Evolutionary conservation across 2,329 filamentous ascomycete species (phyloP), one percentile per base, ranked within the genome.

Genomic region (Trichoderma cornu-damae): DNA sequence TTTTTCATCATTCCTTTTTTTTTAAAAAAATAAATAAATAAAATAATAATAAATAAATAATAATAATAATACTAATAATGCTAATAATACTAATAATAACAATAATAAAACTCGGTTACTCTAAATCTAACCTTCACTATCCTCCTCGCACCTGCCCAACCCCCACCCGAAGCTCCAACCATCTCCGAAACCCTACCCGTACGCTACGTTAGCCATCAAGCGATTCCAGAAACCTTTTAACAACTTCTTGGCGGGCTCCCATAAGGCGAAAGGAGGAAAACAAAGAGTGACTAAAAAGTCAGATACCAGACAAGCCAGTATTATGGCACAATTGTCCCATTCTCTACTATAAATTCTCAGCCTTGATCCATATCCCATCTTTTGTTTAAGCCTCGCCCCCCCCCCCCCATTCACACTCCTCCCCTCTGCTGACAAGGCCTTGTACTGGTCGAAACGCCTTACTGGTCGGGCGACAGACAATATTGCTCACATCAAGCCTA

Each of bases 381-480:
- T n/a, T n/a, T n/a, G n/a, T n/a, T n/a, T n/a, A n/a, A n/a, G n/a
- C n/a, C n/a, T n/a, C n/a, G n/a, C 35, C 9, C 8, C 4, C 20
- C 11, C 26, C 3, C 12, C 12, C 16, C n/a, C 18, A 42, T 22
- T 20, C 8, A 4, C 20, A 35, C 14, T 72, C 58, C 64, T 80
- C 32, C 68, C 73, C 7, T 64, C 65, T 24, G 74, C 77, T 67
- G 70, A 69, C 65, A 66, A 66, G 61, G 69, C 79, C 67, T 62
- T 81, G 16, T 81, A 81, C 67, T 72, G 80, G 52, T 77, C 77
- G 35, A 81, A 81, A 72, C 77, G 79, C 3, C 61, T 79, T 24
- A 75, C 72, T 1, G 77, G 75, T 53, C 71, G 73, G 34, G 62
- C 61, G 3, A 74, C 73, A 7, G 79, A 81, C 68, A 76, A 68